Conservation (phyloP, 257 asterid species). For the Cordia subcordata region DNA sequence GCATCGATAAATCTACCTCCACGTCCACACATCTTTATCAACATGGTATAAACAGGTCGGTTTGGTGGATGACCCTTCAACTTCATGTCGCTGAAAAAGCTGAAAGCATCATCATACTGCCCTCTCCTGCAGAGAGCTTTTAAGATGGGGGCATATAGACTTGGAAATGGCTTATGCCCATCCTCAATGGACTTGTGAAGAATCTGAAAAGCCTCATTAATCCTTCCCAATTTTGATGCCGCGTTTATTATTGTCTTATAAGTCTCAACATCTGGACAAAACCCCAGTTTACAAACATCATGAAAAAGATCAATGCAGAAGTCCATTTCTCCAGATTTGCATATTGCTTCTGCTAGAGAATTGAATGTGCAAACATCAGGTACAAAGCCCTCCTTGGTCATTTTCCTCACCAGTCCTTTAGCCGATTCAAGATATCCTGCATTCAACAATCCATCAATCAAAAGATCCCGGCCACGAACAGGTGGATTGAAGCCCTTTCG, state of each 20-base stretch:
- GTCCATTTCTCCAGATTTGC: constrained; percentile 66
- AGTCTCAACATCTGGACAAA: constrained; percentile 65
- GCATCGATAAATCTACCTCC: constrained; percentile 94
- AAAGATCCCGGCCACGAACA: constrained; percentile 85
- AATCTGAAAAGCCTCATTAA: constrained; percentile 67
- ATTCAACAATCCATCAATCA: constrained; percentile 75
- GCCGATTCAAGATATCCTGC: constrained; percentile 99
- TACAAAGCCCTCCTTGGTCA: constrained; percentile 83
- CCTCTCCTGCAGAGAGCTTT: constrained; percentile 72
- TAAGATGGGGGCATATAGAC: constrained; percentile 83
- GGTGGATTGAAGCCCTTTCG: constrained; percentile 88
- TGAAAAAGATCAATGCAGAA: constrained; percentile 64
- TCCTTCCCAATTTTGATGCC: constrained; percentile 70
- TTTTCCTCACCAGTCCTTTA: constrained; percentile 76
- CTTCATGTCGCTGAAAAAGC: constrained; percentile 90
- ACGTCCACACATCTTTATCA: constrained; percentile 81
- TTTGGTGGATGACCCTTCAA: constrained; percentile 94
- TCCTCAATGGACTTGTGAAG: constrained; percentile 79
- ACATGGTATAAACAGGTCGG: constrained; percentile 84
- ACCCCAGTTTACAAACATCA: constrained; percentile 63
- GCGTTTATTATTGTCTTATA: constrained; percentile 63
- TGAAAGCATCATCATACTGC: constrained; percentile 83
- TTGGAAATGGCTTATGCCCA: constrained; percentile 87
- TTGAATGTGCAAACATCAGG: constrained; percentile 87
- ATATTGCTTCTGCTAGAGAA: constrained; percentile 67